Conservation (phyloP, 148 eudicot species). For the Amaranthus cruentus region DNA sequence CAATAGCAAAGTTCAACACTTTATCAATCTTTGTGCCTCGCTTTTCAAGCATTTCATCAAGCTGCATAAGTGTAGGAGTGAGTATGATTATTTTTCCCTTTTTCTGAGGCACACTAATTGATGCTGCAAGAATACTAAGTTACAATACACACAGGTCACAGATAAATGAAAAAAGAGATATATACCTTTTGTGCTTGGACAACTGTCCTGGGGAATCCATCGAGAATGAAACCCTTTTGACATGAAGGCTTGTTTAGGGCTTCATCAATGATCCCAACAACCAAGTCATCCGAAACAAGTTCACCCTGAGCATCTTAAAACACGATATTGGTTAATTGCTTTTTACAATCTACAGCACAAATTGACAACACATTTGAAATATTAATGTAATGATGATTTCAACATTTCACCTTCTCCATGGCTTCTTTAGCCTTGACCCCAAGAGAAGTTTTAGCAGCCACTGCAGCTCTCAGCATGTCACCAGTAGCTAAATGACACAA, state of each 20-base stretch:
- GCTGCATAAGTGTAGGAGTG: conserved; percentile 36
- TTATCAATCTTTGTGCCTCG: conserved; percentile 77
- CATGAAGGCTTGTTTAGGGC: conserved; percentile 93
- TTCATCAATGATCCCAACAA: conserved; percentile 90
- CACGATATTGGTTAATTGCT: not conserved
- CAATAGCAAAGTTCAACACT: conserved; percentile 89
- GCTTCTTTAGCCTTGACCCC: conserved; percentile 95
- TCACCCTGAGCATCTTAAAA: conserved; percentile 49
- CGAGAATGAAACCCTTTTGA: conserved; percentile 91
- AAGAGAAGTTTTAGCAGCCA: conserved; percentile 83
- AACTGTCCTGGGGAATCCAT: conserved; percentile 95
- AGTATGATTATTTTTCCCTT: not conserved
- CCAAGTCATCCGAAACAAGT: conserved; percentile 89
- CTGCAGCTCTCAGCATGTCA: conserved; percentile 99
- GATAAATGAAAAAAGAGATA: not conserved
- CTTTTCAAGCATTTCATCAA: conserved; percentile 90
- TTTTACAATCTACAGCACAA: not conserved
- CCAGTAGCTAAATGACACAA: conserved; percentile 96
- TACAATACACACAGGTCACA: not conserved
- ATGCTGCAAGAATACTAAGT: not conserved
- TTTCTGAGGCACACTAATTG: not conserved
- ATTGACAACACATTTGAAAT: not conserved
- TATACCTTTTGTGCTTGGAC: conserved; percentile 81
- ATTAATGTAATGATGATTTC: not conserved
- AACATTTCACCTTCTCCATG: conserved; percentile 70